Base-by-base conservation (phyloP, 306 rosid species). In the Quercus alba region DNA sequence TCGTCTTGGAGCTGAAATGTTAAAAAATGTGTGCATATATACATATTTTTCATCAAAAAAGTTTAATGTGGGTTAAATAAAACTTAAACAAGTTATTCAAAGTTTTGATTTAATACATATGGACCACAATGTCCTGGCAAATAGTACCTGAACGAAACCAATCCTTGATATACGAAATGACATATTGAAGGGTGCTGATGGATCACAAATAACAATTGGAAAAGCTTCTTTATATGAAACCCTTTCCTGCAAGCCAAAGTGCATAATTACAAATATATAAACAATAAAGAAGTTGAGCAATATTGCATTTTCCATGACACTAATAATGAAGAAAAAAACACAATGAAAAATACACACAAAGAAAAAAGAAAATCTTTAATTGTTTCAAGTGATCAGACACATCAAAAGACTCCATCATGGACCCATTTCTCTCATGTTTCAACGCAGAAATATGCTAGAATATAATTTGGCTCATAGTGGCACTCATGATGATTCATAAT, bases 1-100 rank as follows among this genome's bases (percentile, higher is more conserved):
- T 90, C 97, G 5, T 88, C 85, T 88, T 87, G 98, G 79, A 95
- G 93, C 98, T 95, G 85, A 78, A 85, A 85, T 28, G 70, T 70
- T 49, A 72, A 75, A 68, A 52, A 59, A 75, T 30, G 17, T 56
- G 54, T 0, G 26, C 6, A 54, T 15, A 75, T 38, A 81, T 18
- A 63, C 13, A 75, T 3, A 58, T n/a, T 19, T 62, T 76, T 44
- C 61, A 64, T 68, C 72, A 78, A 79, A 63, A 61, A 4, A 20
- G 74, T n/a, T 28, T n/a, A 21, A 73, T 33, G 54, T 54, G 25
- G 18, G 23, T 33, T 35, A 68, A 74, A 30, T 49, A 78, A n/a
- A 72, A 28, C 31, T 52, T 12, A 14, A 14, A 74, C 46, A 17
- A 80, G 21, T 33, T 33, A 5, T 58, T 3, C 56, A 79, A 35